Conservation (phyloP, 176 grass and related monocot genomes). For the Metroxylon sagu region DNA sequence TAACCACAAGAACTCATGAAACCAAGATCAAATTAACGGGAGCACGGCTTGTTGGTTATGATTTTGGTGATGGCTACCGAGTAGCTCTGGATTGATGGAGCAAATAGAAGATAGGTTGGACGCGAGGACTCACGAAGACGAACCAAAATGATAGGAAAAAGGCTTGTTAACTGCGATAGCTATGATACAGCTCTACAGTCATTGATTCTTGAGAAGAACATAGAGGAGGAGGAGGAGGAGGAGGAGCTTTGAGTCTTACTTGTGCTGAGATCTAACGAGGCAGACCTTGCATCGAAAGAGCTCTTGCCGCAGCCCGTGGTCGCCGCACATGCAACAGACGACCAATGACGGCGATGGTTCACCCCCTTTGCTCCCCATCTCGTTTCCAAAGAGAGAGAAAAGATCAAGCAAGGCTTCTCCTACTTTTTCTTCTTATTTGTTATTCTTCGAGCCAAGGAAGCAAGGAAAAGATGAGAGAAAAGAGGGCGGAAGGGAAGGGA, state of each 20-base stretch:
- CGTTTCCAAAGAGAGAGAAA: not conserved
- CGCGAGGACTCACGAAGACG: not conserved
- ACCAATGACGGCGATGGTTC: constrained; percentile 8
- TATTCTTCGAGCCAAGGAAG: not conserved
- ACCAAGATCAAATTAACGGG: too few species aligned
- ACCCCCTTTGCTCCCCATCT: constrained; percentile 45
- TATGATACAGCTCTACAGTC: too few species aligned
- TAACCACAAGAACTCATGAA: too few species aligned
- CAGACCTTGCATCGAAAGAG: constrained; percentile 81
- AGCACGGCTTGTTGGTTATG: too few species aligned
- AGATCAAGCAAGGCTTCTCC: not conserved
- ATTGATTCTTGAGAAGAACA: not conserved
- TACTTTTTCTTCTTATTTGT: not conserved
- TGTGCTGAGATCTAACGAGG: constrained; percentile 73
- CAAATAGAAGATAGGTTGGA: not conserved
- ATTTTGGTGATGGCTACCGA: too few species aligned
- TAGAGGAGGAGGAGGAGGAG: not conserved
- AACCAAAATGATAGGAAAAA: too few species aligned
- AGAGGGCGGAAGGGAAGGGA: not conserved
- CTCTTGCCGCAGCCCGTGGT: constrained; percentile 69
- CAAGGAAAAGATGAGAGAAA: constrained; percentile 2
- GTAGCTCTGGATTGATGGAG: not conserved
- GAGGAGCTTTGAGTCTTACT: constrained; percentile 32
- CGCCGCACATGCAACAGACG: constrained; percentile 98
- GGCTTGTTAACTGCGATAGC: too few species aligned